Evolutionary conservation across 768 basidiomycete species (phyloP), one percentile per base, ranked within the genome.

Genomic region (Tulasnella sp.): DNA sequence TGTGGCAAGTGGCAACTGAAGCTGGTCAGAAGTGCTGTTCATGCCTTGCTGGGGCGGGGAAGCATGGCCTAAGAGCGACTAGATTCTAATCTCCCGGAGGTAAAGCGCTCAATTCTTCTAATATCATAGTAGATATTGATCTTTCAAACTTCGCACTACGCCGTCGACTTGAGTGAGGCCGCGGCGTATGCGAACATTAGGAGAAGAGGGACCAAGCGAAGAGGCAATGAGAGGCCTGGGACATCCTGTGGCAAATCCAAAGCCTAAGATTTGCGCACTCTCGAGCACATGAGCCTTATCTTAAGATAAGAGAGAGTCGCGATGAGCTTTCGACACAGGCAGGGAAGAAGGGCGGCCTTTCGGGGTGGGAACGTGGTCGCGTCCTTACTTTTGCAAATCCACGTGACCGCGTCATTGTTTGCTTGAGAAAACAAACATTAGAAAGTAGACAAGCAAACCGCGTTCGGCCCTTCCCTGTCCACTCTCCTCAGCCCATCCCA

Each of bases 361-460:
- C 22, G 52, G 52, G 52, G 52, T 59, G 52, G 52, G 52, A 59
- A 59, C 52, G 52, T 59, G 52, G 52, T 59, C 52, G 52, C 52
- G 52, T 59, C 26, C 52, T 59, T 59, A 59, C 32, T 59, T 59
- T 3, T n/a, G n/a, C 7, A 4, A 32, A 22, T 0, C 12, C 64
- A 65, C 64, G 64, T 65, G 64, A 65, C 35, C 64, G 64, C 39
- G 64, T 44, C 42, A n/a, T n/a, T n/a, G n/a, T 59, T 59, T 59
- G 52, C 22, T 59, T 9, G 29, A 17, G 52, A 59, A 59, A 59
- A 59, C 52, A 59, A 59, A 59, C 52, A 59, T 14, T 5, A 22
- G 26, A 59, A 32, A 29, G 52, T 59, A 59, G 52, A 59, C 52
- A 59, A 59, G 52, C 52, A 59, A 59, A 59, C 52, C 3, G 26